Base-by-base conservation (phyloP, 345 rosid genomes). In the Eucalyptus microcorys region DNA sequence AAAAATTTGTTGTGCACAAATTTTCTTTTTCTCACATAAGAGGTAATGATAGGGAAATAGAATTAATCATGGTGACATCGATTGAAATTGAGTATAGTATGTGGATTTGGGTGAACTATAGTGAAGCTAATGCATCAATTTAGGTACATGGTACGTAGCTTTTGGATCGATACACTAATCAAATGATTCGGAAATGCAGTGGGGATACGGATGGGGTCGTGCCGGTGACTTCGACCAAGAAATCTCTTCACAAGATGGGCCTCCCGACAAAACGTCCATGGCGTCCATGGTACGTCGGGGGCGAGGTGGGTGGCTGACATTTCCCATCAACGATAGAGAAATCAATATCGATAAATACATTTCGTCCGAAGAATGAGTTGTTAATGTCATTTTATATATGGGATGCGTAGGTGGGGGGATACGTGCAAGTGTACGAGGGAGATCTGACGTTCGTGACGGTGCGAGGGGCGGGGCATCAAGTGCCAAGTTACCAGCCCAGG, bases 391-490 rank as follows among this genome's bases (percentile, higher is more conserved):
- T 61, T 52, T 32, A 49, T 27, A 12, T 80, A 27, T 71, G 26
- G 80, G 24, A 5, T 76, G 12, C 30, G 47, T 87, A 94, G 97
- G 96, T 96, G 79, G 99, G 99, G 83, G 99, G 99, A 40, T 95
- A 94, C 85, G 95, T 98, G 4, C 92, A 95, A 88, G 97, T 93
- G 57, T 97, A 96, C 91, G 85, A 93, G 43, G 96, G 96, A 90
- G 96, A 91, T 71, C 49, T 96, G 88, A 97, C 97, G 55, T 94
- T 96, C 88, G 95, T 96, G 3, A 96, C 97, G 8, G 97, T 96
- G 24, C 93, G 99, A 93, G 98, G 94, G 32, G 99, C 99, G 57
- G 99, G 99, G 34, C 99, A 96, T 90, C 94, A 95, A 90, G 98
- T 96, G 32, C 99, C 99, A 17, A 96, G 98, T 87, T 96, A 91